Conservation (phyloP, 257 asterid genomes). For the Solanum chilense region DNA sequence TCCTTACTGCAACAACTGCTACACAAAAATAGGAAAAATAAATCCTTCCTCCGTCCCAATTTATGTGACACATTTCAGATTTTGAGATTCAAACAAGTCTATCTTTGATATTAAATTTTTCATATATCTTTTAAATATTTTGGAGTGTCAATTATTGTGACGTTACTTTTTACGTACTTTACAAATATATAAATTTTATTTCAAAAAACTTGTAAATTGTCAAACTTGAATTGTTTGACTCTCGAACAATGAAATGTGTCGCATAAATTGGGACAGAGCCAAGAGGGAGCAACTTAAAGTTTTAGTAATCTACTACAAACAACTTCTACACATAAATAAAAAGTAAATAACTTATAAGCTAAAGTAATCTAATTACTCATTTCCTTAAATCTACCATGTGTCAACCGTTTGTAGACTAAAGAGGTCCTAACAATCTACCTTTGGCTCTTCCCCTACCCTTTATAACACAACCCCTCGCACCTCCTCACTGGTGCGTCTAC, state of each 20-base stretch:
- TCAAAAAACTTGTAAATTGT: background rate
- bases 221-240: background rate
- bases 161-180: background rate
- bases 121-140: no score
- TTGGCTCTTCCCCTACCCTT: background rate
- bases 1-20: background rate
- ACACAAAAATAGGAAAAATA: background rate
- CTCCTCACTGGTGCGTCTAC: background rate
- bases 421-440: background rate
- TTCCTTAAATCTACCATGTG: background rate
- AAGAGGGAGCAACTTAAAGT: background rate
- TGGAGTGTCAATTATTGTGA: background rate
- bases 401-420: background rate
- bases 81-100: background rate
- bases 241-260: background rate
- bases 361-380: background rate
- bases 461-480: background rate
- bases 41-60: background rate
- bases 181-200: no score
- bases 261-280: background rate
- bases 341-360: background rate
- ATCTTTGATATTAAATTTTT: background rate
- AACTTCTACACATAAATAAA: background rate
- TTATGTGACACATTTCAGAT: background rate
- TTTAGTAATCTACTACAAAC: background rate